A percentile compares a stretch with the other conserved stretches of the same genome.
Evolutionary conservation across 306 rosid genomes (phyloP).

Genomic region (Oemleria cerasiformis): DNA sequence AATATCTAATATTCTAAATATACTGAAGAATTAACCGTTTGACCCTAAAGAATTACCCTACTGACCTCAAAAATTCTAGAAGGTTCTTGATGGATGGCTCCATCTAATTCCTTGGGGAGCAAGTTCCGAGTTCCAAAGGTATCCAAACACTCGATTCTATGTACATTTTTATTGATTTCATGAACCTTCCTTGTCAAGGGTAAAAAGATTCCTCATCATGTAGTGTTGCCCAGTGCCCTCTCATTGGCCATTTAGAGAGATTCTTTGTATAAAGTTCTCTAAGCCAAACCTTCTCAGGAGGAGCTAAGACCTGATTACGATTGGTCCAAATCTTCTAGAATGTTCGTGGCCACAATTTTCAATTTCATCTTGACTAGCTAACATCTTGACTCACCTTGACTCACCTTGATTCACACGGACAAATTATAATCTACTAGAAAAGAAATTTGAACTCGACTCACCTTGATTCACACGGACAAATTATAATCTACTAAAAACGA

Average conservation of each 20-base stretch:
- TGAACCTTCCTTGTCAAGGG: slow-evolving; percentile 4
- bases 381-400: background rate
- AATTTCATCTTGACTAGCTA: background rate
- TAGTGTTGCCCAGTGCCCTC: background rate
- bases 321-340: background rate
- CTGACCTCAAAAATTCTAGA: no score
- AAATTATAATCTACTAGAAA: no score
- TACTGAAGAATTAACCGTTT: no score
- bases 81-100: no score
- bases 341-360: slow-evolving; percentile 3
- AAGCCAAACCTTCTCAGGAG: background rate
- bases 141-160: no score
- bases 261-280: background rate
- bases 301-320: background rate
- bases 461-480: no score
- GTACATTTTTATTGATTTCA: background rate
- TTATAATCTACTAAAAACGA: no score
- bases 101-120: background rate
- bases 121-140: slow-evolving; percentile 11
- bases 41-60: background rate
- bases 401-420: no score
- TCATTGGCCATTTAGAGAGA: background rate
- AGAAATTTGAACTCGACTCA: no score
- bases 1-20: no score
- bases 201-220: background rate